Evolutionary conservation across 2,329 filamentous ascomycete species (phyloP), one percentile per base, ranked within the genome.

Genomic region (Neocucurbitaria cava): DNA sequence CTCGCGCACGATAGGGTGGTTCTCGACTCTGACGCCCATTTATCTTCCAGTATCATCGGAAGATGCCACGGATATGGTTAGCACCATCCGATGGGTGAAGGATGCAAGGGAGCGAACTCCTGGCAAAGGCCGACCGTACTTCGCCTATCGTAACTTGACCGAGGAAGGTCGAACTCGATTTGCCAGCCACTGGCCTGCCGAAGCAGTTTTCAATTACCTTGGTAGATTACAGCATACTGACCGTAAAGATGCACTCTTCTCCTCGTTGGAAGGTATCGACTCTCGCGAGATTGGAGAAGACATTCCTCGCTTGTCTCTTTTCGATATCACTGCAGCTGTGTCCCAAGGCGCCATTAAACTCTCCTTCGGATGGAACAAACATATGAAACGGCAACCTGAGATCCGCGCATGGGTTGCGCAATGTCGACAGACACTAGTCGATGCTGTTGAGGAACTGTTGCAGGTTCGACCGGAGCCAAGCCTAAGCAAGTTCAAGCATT

Each of bases 1-100:
- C 5, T 80, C 80, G 2, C 74, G 78, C 5, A 83, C 81, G 1
- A 74, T 82, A 2, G 81, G 81, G 6, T 83, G 81, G 81, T 83
- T 82, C 54, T 82, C 81, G 0, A 79, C 78, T 7, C 44, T 74
- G 11, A 61, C 62, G 7, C 70, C 71, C 1, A 66, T 74, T 5
- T 54, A 63, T 52, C 50, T 73, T 4, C 68, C 69, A 8, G 55
- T 70, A 2, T 41, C 62, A 3, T 20, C 51, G 2, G 64, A 68
- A 15, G 67, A 72, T 23, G 33, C 59, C 2, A 72, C 69, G 6
- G 68, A 73, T 15, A 65, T 72, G 9, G 48, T 73, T 7, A 71
- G 62, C 41, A 71, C 69, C 1, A 70, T 74, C 24, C 59, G 64
- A 53, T 73, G 70, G 71, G 68, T 74, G 3, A 70, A 71, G 39